Conservation (phyloP, 2,329 filamentous ascomycete genomes). For the Rugonectria rugulosa region DNA sequence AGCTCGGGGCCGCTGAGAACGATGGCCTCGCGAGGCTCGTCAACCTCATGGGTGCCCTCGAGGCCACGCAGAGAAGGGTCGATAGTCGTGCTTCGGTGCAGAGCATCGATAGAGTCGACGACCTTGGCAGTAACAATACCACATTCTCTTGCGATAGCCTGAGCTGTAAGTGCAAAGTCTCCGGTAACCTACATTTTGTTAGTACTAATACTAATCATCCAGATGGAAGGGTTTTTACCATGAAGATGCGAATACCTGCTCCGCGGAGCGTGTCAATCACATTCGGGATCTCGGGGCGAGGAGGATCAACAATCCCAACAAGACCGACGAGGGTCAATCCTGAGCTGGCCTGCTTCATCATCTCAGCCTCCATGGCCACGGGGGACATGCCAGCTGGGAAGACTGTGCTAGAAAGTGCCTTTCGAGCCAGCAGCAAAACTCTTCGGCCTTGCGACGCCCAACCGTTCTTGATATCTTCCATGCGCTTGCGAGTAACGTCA, state of each 20-base stretch:
- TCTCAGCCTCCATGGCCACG: conserved; percentile 58
- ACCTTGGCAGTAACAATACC: conserved; percentile 69
- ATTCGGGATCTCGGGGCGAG: conserved; percentile 74
- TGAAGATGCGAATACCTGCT: conserved; percentile 79
- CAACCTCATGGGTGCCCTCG: conserved; percentile 2
- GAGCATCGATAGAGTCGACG: conserved; percentile 62
- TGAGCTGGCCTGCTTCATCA: conserved; percentile 59
- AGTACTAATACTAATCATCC: neutral
- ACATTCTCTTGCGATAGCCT: conserved; percentile 75
- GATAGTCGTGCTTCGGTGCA: conserved; percentile 46
- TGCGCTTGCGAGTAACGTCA: conserved; percentile 48
- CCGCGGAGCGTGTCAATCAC: conserved; percentile 71
- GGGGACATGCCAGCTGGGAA: conserved; percentile 48
- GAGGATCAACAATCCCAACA: conserved; percentile 80
- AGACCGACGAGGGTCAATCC: conserved; percentile 76
- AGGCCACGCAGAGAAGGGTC: conserved; percentile 16
- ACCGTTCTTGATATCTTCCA: conserved; percentile 69
- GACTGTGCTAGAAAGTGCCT: conserved; percentile 54
- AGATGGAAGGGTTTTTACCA: conserved; percentile 56
- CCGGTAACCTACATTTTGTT: conserved; percentile 65
- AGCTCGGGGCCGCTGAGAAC: conserved; percentile 73
- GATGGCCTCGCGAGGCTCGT: conserved; percentile 54
- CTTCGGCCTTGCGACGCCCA: conserved; percentile 75
- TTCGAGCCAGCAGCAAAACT: conserved; percentile 72
- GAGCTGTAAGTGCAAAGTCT: conserved; percentile 78